These are phyloP conservation scores for Schoenoplectus tabernaemontani DNA, from an alignment of 202 grass and related monocot species.

Conservation along the genomic window DNA sequence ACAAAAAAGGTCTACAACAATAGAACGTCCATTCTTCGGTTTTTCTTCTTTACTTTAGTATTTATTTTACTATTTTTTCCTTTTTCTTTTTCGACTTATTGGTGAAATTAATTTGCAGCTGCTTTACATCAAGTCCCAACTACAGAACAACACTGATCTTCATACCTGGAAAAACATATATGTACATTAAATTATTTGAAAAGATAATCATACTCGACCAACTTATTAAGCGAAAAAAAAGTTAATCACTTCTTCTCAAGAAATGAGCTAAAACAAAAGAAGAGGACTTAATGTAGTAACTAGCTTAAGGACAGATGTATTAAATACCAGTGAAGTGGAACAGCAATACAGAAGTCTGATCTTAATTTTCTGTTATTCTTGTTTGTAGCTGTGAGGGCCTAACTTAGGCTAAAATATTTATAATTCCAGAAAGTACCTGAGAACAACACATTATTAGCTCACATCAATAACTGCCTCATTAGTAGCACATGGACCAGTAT, in stretches of 20 bases:
- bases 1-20: conserved; percentile 14
- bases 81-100: neutral
- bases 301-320: neutral
- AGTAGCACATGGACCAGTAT: conserved; percentile 14
- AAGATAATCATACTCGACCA: neutral
- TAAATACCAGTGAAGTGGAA: neutral
- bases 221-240: neutral
- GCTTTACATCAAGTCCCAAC: neutral
- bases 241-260: neutral
- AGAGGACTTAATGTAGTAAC: neutral
- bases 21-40: neutral
- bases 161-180: neutral
- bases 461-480: conserved; percentile 21
- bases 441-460: conserved; percentile 12
- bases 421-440: neutral
- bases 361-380: neutral
- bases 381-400: neutral
- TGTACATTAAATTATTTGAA: neutral
- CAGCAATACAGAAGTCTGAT: neutral
- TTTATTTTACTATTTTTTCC: conserved; percentile 1
- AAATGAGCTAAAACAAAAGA: neutral
- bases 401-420: neutral
- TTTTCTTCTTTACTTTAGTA: neutral
- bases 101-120: neutral
- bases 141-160: neutral